Percentiles rank a stretch among this genome's conserved stretches.
Conservation (phyloP, 305 asterid genomes). For the Rubia tinctorum region DNA sequence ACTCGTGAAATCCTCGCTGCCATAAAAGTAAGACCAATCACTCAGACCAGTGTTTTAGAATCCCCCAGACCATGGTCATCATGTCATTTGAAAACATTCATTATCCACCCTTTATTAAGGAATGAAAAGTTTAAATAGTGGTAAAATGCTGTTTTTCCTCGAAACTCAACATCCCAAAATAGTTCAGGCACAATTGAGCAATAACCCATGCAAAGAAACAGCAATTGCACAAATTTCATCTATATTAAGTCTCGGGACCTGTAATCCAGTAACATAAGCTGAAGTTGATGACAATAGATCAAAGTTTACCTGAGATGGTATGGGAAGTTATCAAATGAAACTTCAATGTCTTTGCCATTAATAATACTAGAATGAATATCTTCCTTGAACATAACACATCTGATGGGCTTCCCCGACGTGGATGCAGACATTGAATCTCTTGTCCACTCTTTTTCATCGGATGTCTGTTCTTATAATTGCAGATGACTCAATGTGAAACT, state of each 20-base stretch:
- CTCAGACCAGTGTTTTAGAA: background rate
- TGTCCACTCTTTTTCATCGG: constrained; percentile 64
- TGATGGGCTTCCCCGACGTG: constrained; percentile 48
- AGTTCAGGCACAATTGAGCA: background rate
- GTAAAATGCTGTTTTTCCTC: background rate
- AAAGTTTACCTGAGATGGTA: constrained; percentile 68
- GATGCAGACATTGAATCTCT: constrained; percentile 33
- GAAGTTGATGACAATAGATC: constrained; percentile 4
- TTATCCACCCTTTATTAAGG: background rate
- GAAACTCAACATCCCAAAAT: background rate
- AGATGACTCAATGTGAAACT: background rate
- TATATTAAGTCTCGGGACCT: background rate
- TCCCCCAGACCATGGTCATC: background rate
- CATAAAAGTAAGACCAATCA: background rate
- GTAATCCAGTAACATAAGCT: background rate
- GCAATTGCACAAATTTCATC: background rate
- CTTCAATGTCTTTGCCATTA: constrained; percentile 57
- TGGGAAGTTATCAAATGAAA: constrained; percentile 83
- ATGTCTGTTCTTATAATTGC: constrained; percentile 16
- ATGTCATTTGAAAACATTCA: background rate
- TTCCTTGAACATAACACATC: constrained; percentile 58
- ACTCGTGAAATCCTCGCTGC: background rate
- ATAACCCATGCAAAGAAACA: background rate
- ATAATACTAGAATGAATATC: constrained; percentile 53
- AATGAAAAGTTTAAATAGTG: background rate